Percentiles rank a stretch among this genome's conserved stretches.
These are phyloP conservation scores for Sophora flavescens DNA, from an alignment of 306 rosid species.

Conservation along the genomic window DNA sequence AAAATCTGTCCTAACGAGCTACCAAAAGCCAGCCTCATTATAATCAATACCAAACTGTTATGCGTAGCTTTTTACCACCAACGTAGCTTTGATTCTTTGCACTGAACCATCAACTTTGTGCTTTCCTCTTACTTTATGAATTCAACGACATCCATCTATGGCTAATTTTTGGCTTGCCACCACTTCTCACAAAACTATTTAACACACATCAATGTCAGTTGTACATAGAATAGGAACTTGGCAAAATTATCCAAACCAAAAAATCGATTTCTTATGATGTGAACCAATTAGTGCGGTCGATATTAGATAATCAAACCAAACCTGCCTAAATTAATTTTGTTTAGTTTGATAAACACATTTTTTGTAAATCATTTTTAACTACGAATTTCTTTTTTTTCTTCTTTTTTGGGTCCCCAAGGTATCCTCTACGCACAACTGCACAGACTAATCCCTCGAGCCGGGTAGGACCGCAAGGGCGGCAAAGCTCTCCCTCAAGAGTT, in stretches of 20 bases:
- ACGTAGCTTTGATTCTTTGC: background rate
- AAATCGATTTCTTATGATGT: background rate
- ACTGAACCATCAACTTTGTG: background rate
- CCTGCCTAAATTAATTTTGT: background rate
- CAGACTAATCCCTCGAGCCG: no score
- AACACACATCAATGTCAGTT: no score
- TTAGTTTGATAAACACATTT: background rate
- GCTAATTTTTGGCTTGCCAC: background rate
- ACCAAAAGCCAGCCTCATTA: background rate
- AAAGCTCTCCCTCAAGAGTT: no score
- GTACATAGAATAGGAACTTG: no score
- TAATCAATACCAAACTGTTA: background rate
- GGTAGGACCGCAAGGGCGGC: no score
- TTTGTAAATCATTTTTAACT: background rate
- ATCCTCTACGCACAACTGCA: no score
- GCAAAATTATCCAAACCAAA: background rate
- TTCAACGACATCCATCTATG: background rate
- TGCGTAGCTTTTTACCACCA: no score
- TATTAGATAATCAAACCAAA: background rate
- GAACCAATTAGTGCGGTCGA: background rate
- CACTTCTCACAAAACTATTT: no score
- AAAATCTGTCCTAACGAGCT: background rate
- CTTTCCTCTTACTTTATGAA: background rate
- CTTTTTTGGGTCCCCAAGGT: no score
- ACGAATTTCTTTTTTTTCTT: background rate